These are phyloP conservation scores for Solanum phureja DNA, from an alignment of 257 asterid species.

Conservation along the genomic window DNA sequence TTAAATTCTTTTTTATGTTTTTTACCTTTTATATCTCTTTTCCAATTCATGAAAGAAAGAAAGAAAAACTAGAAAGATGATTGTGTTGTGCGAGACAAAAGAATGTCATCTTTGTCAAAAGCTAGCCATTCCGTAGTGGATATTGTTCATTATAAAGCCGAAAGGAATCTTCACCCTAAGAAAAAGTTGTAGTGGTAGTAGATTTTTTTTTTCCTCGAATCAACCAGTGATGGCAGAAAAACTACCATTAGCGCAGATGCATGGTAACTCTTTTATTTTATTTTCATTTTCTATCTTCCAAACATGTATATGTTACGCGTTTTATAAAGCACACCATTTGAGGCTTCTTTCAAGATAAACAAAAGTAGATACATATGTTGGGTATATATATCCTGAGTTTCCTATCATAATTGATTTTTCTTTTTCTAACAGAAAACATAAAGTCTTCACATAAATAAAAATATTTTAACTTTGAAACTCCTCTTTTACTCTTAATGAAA, in stretches of 20 bases:
- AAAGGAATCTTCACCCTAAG: background rate
- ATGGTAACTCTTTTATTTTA: background rate
- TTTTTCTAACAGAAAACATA: too few relatives aligned
- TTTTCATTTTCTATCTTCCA: background rate
- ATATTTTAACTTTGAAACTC: too few relatives aligned
- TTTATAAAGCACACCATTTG: background rate
- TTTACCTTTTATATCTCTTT: too few relatives aligned
- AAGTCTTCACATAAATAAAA: too few relatives aligned
- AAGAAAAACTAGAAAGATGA: background rate
- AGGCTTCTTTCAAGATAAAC: background rate
- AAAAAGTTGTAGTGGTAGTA: background rate
- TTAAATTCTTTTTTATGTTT: too few relatives aligned
- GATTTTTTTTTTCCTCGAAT: background rate
- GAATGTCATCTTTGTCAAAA: conserved; percentile 37
- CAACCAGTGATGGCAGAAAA: background rate
- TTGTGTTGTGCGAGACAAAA: background rate
- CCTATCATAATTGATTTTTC: too few relatives aligned
- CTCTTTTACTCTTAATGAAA: too few relatives aligned
- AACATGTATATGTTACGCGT: background rate
- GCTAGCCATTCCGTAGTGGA: conserved; percentile 10
- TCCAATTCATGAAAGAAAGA: too few relatives aligned
- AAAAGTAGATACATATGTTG: background rate
- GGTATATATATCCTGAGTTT: too few relatives aligned
- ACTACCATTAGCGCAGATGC: background rate
- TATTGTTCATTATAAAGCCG: conserved; percentile 1